A percentile compares a stretch with the other conserved stretches of the same genome.
Conservation (phyloP, 805 yeast species). For the Zygotorulaspora sp. region DNA sequence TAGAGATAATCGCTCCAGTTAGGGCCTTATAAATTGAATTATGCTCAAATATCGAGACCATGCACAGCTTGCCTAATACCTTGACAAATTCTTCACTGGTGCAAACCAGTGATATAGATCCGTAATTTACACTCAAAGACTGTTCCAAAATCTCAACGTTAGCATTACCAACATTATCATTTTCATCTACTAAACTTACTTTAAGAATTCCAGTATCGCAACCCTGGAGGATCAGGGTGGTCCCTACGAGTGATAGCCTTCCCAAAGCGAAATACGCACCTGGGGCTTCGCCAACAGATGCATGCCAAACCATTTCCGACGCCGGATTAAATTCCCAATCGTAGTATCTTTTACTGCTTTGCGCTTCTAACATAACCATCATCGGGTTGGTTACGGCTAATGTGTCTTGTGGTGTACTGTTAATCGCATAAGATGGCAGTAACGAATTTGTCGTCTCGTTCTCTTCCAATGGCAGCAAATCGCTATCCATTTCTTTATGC, state of each 20-base stretch:
- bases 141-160: slow-evolving; percentile 8
- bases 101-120: slow-evolving; percentile 10
- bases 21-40: slow-evolving; percentile 26
- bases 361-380: slow-evolving; percentile 17
- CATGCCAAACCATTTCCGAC: slow-evolving; percentile 9
- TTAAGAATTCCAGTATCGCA: slow-evolving; percentile 6
- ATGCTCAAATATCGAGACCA: slow-evolving; percentile 26
- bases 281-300: slow-evolving; percentile 11
- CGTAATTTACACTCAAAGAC: slow-evolving; percentile 10
- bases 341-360: slow-evolving; percentile 16
- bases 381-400: slow-evolving; percentile 14
- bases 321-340: slow-evolving; percentile 11
- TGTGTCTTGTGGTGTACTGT: slow-evolving; percentile 12
- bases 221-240: slow-evolving; percentile 9
- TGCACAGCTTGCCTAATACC: slow-evolving; percentile 13
- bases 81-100: slow-evolving; percentile 3
- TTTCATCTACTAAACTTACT: slow-evolving; percentile 10
- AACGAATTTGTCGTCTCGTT: background rate
- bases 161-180: slow-evolving; percentile 6
- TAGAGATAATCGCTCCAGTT: slow-evolving; percentile 30
- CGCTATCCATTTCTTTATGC: background rate
- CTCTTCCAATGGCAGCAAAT: background rate
- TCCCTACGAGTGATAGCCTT: slow-evolving; percentile 13
- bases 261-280: slow-evolving; percentile 7
- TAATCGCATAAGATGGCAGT: background rate